phyloP scores from a whole-genome alignment of 805 yeast genomes.

The Blastobotrys terrestris region DNA sequence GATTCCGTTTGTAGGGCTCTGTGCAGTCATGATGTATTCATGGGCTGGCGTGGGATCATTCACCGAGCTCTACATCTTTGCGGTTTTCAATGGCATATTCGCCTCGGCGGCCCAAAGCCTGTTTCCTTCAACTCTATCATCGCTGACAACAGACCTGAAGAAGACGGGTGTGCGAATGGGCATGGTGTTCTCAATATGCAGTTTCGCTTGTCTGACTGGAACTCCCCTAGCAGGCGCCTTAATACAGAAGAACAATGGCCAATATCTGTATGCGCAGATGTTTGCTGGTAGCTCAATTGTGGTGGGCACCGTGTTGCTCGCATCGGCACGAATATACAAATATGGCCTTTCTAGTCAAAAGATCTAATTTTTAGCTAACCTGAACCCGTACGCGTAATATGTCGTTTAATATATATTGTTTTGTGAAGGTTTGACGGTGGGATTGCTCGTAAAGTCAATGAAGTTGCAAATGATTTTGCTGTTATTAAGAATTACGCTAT shows the following conservation, averaged over 20 bases:
- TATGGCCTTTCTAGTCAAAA: not conserved
- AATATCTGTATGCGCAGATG: slow-evolving; percentile 18
- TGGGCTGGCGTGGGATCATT: slow-evolving; percentile 32
- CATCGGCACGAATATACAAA: not conserved
- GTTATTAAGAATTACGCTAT: not conserved
- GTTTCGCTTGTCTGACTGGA: slow-evolving; percentile 39
- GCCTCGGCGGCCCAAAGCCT: slow-evolving; percentile 31
- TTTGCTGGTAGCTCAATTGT: slow-evolving; percentile 12
- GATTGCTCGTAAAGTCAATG: too few relatives aligned
- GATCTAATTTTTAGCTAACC: too few relatives aligned
- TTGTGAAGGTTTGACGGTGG: too few relatives aligned
- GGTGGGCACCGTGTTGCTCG: not conserved
- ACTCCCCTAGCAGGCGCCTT: slow-evolving; percentile 29
- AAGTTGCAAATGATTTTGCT: too few relatives aligned
- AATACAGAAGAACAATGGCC: slow-evolving; percentile 14
- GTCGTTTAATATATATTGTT: too few relatives aligned
- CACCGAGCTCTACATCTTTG: slow-evolving; percentile 29
- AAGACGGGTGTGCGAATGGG: slow-evolving; percentile 46
- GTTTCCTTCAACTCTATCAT: slow-evolving; percentile 29
- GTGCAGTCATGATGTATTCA: slow-evolving; percentile 30
- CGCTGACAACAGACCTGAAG: slow-evolving; percentile 23
- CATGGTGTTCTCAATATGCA: slow-evolving; percentile 47
- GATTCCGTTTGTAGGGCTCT: slow-evolving; percentile 26
- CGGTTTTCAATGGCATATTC: slow-evolving; percentile 28
- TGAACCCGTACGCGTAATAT: too few relatives aligned